Evolutionary conservation across 768 basidiomycete genomes (phyloP).

Genomic region (Cubamyces lactineus): DNA sequence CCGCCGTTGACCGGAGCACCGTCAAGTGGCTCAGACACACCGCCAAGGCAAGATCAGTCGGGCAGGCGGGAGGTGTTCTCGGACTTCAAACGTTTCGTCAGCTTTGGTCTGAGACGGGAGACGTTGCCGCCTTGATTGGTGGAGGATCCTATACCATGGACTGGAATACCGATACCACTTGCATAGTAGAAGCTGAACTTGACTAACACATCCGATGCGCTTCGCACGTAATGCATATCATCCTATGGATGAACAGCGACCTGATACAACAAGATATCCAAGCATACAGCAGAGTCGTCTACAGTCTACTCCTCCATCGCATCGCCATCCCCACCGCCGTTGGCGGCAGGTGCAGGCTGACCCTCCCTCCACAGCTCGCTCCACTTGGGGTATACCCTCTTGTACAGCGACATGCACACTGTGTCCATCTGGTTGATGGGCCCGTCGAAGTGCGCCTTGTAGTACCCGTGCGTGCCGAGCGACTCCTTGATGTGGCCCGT

Average conservation of each 20-base stretch:
- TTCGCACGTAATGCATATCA: background rate
- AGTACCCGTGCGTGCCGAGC: constrained; percentile 94
- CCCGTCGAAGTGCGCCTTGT: constrained; percentile 95
- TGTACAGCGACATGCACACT: constrained; percentile 93
- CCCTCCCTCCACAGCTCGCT: constrained; percentile 52
- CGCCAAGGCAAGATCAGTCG: constrained; percentile 45
- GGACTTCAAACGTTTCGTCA: constrained; percentile 86
- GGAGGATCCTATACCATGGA: background rate
- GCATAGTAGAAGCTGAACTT: no score
- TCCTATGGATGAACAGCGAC: background rate
- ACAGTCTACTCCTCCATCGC: constrained; percentile 31
- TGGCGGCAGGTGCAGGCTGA: background rate
- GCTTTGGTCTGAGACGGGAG: constrained; percentile 84
- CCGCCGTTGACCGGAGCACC: constrained; percentile 63
- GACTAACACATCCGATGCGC: background rate
- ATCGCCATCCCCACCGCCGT: constrained; percentile 15
- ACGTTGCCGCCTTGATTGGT: constrained; percentile 28
- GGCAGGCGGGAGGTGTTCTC: constrained; percentile 83
- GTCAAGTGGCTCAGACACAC: constrained; percentile 58
- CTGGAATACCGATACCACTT: no score
- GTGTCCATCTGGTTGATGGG: constrained; percentile 97
- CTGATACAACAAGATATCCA: constrained; percentile 14
- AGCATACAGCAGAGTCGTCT: background rate
- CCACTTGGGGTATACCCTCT: constrained; percentile 93
- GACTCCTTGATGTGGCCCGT: constrained; percentile 89